Conservation (phyloP, 1,284 basidiomycete genomes). For the Dichomitus squalens region DNA sequence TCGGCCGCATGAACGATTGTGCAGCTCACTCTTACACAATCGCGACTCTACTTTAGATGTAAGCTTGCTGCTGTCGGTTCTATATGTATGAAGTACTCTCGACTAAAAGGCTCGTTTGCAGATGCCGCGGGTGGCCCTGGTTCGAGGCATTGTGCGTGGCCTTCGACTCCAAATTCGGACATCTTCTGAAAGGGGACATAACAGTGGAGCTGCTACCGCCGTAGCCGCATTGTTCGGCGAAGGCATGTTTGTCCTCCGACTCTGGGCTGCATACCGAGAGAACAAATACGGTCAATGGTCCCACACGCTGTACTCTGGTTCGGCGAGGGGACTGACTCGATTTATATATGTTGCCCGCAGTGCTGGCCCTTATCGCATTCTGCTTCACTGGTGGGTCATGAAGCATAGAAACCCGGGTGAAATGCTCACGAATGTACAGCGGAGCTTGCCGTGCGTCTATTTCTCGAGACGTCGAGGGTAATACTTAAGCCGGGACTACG, state of each 20-base stretch:
- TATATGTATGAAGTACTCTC: not conserved
- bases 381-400: conserved; percentile 1
- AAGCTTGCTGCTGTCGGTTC: not conserved
- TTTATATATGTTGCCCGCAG: not conserved
- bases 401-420: too few relatives aligned
- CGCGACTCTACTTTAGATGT: not conserved
- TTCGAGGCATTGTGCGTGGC: conserved; percentile 8
- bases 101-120: not conserved
- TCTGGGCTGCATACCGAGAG: conserved; percentile 5
- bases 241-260: conserved; percentile 5
- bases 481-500: too few relatives aligned
- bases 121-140: conserved; percentile 9
- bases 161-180: not conserved
- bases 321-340: not conserved
- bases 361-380: conserved; percentile 4
- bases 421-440: not conserved
- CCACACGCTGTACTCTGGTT: too few relatives aligned
- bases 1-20: too few relatives aligned
- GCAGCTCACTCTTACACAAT: not conserved
- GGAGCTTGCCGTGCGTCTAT: not conserved
- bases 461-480: not conserved
- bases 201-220: conserved; percentile 1
- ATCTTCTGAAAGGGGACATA: not conserved
- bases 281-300: not conserved
- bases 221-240: conserved; percentile 4